Base-by-base conservation (phyloP, 1,284 basidiomycete species). In the Tilletia walkeri region DNA sequence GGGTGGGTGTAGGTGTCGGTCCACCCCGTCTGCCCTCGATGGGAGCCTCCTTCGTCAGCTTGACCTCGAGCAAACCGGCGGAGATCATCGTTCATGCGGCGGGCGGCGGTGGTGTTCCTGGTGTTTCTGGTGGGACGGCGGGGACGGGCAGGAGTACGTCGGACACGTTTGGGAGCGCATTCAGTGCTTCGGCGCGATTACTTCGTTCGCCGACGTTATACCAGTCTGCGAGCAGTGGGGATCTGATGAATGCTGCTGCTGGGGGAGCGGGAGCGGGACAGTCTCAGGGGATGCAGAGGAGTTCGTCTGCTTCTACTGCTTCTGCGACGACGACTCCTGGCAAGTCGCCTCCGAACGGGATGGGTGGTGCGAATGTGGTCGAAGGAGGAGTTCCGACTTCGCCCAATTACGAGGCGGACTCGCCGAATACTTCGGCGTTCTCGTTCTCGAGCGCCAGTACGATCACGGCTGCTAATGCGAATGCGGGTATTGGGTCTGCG, bases 401-500 rank as follows among this genome's bases (percentile, higher is more conserved):
- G 16, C 59, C 59, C 14, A 39, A 39, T 38, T 16, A 63, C 14
- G 36, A 34, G 34, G 7, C 34, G 9, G 56, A 9, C 24, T 61
- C 56, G 24, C 56, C 56, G 6, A 30, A 30, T 38, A 61, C 30
- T 16, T 63, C 59, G 9, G 59, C 59, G 9, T 63, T 63, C 34
- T 63, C 59, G 34, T 63, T 63, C n/a, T 63, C 59, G 4, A 38
- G 34, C 36, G 59, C 59, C 1, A 63, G 59, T n/a, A 63, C 59
- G 20, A 16, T 63, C 5, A 63, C 59, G 9, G 59, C 59, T 38
- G 59, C 59, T 38, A 56, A 56, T 24, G 5, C 20, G 10, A 20
- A 56, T 20, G 24, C n/a, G 16, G 12, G 14, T 12, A 5, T n/a
- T 24, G 24, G 54, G 24, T 30, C 36, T 9, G 34, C 56, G 3